Evolutionary conservation across 176 grass and related monocot genomes (phyloP).

Genomic region (Oryza coarctata): DNA sequence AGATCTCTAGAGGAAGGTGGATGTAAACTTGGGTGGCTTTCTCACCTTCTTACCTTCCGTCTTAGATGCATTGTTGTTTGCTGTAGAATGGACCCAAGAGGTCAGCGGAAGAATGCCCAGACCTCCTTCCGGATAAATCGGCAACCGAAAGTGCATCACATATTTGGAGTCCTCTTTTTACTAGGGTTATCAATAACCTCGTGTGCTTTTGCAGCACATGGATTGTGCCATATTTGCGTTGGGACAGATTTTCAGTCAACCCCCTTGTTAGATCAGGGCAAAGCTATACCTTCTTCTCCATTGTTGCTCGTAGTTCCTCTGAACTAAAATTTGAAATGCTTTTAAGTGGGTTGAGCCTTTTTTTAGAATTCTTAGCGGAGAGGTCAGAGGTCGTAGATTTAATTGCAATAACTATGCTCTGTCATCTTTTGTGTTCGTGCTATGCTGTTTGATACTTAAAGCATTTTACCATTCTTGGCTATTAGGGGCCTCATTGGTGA

Average conservation of each 20-base stretch:
- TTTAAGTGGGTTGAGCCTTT: not conserved
- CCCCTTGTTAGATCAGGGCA: not conserved
- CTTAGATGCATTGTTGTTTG: not conserved
- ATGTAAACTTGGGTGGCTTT: not conserved
- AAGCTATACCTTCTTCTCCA: not conserved
- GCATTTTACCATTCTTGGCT: slow-evolving; percentile 1
- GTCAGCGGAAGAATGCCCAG: not conserved
- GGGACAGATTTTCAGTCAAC: not conserved
- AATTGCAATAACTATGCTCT: too few species aligned
- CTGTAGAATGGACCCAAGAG: not conserved
- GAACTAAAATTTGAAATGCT: not conserved
- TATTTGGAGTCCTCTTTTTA: not conserved
- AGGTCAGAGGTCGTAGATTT: not conserved
- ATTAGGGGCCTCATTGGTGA: not conserved
- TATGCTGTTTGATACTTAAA: not conserved
- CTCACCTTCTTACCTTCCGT: not conserved
- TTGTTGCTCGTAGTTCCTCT: not conserved
- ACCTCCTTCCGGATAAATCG: not conserved
- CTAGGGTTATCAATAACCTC: not conserved
- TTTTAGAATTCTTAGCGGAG: not conserved
- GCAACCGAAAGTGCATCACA: not conserved
- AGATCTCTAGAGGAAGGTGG: not conserved
- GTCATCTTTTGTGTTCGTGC: not conserved
- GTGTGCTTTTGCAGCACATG: not conserved
- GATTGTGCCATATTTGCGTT: not conserved